These are phyloP conservation scores for Solanum virginianum DNA, from an alignment of 257 asterid genomes.

Conservation along the genomic window DNA sequence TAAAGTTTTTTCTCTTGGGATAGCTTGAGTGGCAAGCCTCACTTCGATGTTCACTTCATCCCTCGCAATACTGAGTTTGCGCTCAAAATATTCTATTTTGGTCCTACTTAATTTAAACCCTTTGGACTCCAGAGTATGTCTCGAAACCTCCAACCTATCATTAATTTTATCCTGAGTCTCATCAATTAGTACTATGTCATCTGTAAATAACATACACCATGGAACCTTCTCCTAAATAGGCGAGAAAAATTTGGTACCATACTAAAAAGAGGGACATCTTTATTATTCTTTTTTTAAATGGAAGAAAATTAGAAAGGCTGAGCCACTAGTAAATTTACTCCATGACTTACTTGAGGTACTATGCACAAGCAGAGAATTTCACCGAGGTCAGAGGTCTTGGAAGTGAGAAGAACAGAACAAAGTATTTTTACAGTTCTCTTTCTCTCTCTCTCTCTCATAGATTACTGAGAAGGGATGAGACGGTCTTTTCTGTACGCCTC, in stretches of 20 bases:
- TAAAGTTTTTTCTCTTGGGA: too few relatives aligned
- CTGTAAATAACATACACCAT: too few relatives aligned
- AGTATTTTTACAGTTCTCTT: neutral
- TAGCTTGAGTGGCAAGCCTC: too few relatives aligned
- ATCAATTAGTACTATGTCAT: too few relatives aligned
- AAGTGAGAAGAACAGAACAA: neutral
- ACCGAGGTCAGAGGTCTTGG: neutral
- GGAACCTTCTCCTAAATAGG: too few relatives aligned
- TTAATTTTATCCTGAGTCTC: too few relatives aligned
- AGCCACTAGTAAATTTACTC: neutral
- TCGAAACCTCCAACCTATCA: too few relatives aligned
- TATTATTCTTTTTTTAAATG: neutral
- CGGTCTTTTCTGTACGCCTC: neutral
- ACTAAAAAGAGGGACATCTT: neutral
- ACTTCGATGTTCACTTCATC: too few relatives aligned
- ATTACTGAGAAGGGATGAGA: neutral
- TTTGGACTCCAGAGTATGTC: too few relatives aligned
- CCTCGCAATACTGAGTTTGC: too few relatives aligned
- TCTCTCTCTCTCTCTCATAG: neutral
- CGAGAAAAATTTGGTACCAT: neutral
- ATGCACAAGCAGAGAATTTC: neutral
- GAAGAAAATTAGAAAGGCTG: neutral
- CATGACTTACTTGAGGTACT: neutral
- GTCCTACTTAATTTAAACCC: too few relatives aligned
- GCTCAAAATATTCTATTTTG: too few relatives aligned